Evolutionary conservation across 2,329 filamentous ascomycete genomes (phyloP).

Genomic region (Xylariaceae sp.): DNA sequence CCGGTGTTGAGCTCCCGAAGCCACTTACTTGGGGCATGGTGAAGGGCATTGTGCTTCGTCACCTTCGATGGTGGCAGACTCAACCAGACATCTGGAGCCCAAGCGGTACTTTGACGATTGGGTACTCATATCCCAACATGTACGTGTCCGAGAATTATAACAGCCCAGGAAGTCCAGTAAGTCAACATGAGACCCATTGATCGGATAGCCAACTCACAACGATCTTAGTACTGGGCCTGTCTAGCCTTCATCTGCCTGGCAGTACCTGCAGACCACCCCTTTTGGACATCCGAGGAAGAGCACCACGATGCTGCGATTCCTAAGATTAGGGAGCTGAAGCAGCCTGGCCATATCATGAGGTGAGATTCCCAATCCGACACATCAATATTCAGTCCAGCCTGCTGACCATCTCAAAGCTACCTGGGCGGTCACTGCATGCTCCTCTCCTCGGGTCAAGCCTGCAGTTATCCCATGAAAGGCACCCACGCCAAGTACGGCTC

Average conservation of each 20-base stretch:
- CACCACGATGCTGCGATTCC: constrained; percentile 52
- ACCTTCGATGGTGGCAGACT: constrained; percentile 75
- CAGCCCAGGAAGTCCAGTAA: constrained; percentile 61
- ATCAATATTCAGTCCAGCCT: too few relatives aligned
- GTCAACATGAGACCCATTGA: constrained; percentile 11
- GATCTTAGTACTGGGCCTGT: constrained; percentile 70
- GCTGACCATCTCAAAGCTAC: constrained; percentile 36
- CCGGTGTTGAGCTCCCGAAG: constrained; percentile 66
- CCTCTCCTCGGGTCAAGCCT: constrained; percentile 73
- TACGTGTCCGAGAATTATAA: constrained; percentile 82
- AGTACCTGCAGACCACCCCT: constrained; percentile 64
- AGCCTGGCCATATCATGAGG: constrained; percentile 70
- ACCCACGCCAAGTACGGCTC: constrained; percentile 78
- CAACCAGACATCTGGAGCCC: constrained; percentile 71
- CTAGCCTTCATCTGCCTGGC: constrained; percentile 72
- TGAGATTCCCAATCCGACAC: constrained; percentile 13
- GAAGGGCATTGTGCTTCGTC: constrained; percentile 69
- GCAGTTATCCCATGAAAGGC: constrained; percentile 76
- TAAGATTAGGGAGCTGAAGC: constrained; percentile 54
- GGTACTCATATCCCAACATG: constrained; percentile 76
- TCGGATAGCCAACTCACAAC: background rate
- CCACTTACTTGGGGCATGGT: constrained; percentile 76
- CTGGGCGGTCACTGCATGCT: constrained; percentile 73
- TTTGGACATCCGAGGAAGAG: constrained; percentile 69
- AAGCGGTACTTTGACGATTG: constrained; percentile 70